phyloP scores from a whole-genome alignment of 2,329 filamentous ascomycete genomes.

The Fusarium palustre region DNA sequence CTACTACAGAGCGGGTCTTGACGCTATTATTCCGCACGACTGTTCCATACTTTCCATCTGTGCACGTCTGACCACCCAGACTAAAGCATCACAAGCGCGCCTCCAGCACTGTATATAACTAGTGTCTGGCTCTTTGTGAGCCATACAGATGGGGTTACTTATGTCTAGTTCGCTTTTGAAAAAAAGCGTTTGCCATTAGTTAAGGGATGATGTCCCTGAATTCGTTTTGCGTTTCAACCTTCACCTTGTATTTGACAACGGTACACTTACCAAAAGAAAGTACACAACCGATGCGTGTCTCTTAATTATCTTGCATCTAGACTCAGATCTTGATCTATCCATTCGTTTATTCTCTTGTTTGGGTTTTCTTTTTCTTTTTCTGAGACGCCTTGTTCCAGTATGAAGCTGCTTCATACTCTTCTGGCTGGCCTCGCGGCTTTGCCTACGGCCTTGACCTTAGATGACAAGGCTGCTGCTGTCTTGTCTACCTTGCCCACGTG shows the following conservation, averaged over 20 bases:
- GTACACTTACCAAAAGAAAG: neutral
- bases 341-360: neutral
- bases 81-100: neutral
- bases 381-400: neutral
- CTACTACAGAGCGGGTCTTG: neutral
- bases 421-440: conserved; percentile 14
- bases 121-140: neutral
- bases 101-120: neutral
- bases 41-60: neutral
- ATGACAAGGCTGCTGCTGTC: neutral
- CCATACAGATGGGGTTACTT: neutral
- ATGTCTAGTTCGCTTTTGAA: neutral
- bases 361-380: too few species aligned
- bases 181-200: neutral
- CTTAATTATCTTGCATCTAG: neutral
- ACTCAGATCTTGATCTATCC: neutral
- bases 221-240: neutral
- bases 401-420: conserved; percentile 4
- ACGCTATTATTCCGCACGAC: neutral
- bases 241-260: neutral
- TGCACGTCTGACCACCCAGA: neutral
- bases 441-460: neutral
- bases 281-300: neutral
- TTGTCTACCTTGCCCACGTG: conserved; percentile 46
- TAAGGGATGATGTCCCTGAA: neutral